Base-by-base conservation (phyloP, 495 filamentous ascomycete genomes). In the Cercophora samala region DNA sequence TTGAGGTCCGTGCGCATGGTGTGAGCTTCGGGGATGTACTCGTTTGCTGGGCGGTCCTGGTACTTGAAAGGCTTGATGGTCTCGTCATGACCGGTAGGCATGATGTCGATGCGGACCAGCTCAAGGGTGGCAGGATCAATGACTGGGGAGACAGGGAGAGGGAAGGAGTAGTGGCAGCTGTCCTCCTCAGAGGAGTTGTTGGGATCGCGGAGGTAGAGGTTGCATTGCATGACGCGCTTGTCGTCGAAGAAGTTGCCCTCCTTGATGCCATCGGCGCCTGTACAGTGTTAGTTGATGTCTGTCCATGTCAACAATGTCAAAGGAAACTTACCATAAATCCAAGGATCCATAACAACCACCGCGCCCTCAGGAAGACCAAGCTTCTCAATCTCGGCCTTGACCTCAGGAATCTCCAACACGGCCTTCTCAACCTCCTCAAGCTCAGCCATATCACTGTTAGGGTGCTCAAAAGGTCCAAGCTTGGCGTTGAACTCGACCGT, bases 141-240 rank as follows among this genome's bases (percentile, higher is more conserved):
- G 21, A 95, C 90, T 0, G 92, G 91, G 5, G 89, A 93, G 69
- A 95, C 90, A 42, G 88, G 83, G 60, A 93, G 83, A 0, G 92
- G 92, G 42, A 91, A 83, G 0, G 91, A 87, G 75, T 96, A 96
- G 69, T 94, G 89, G 72, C 93, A 93, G 58, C 83, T 86, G 68
- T 91, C 89, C 15, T 76, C 73, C 72, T 89, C 86, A 6, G 74
- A 67, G 3, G 83, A 67, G 68, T 87, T 85, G 17, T 74, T 71
- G 5, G 87, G 85, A 65, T 89, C 85, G 22, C 84, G 77, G 70
- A 88, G 79, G 75, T 91, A 91, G 13, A 91, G 79, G 73, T 88
- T 90, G 74, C 86, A 88, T 69, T 91, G 88, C 69, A 83, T 87
- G 73, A 87, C 79, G 18, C 88, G 82, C 60, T 84, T 78, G 58